Percentiles rank a stretch among this genome's conserved stretches.
Conservation (phyloP, 1,139 yeast species). For the Meyerozyma guilliermondii region DNA sequence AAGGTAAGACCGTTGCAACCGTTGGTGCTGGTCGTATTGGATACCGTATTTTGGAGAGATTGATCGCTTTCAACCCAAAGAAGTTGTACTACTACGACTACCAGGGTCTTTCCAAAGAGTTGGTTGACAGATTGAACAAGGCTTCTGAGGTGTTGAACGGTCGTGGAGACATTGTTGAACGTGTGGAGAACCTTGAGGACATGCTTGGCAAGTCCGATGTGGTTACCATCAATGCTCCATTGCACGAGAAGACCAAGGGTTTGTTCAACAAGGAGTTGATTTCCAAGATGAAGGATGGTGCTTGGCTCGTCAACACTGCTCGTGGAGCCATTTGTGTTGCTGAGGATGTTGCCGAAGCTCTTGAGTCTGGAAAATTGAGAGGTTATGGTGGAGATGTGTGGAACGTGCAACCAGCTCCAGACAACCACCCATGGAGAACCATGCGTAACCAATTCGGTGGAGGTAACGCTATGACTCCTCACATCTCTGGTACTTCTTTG, state of each 20-base stretch:
- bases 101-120: conserved; percentile 58
- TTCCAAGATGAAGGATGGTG: conserved; percentile 71
- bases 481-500: conserved; percentile 72
- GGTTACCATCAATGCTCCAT: conserved; percentile 75
- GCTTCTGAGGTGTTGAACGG: conserved; percentile 37
- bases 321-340: conserved; percentile 77
- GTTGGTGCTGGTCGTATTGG: conserved; percentile 76
- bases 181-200: conserved; percentile 62
- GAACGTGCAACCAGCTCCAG: conserved; percentile 78
- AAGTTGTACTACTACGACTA: conserved; percentile 45
- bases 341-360: conserved; percentile 72
- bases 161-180: conserved; percentile 41
- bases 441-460: conserved; percentile 63
- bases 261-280: conserved; percentile 63
- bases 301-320: conserved; percentile 78
- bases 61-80: conserved; percentile 54
- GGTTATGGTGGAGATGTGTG: conserved; percentile 88
- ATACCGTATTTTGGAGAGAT: conserved; percentile 52
- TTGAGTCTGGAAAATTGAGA: conserved; percentile 60
- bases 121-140: conserved; percentile 46
- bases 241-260: conserved; percentile 66
- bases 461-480: conserved; percentile 86
- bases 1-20: conserved; percentile 68
- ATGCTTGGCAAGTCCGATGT: conserved; percentile 66
- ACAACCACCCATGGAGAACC: conserved; percentile 71